Evolutionary conservation across 768 basidiomycete species (phyloP), one percentile per base, ranked within the genome.

Genomic region (Boletus fagicola): DNA sequence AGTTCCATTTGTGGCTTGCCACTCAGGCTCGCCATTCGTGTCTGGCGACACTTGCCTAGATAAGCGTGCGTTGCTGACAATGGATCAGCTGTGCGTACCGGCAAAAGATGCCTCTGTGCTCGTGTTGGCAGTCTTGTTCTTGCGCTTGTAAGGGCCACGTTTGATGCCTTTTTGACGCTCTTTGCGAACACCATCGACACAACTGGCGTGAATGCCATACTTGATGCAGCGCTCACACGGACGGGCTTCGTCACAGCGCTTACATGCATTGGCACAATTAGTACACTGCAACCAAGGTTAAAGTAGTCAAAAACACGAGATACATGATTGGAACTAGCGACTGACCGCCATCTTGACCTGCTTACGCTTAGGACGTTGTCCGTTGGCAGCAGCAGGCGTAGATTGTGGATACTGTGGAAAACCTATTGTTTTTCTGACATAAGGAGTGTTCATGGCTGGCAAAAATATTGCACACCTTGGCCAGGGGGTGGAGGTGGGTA

Each of bases 151-250:
- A 2, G 81, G 83, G 3, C 81, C 81, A 20, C 81, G 79, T 65
- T 83, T 83, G 58, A 83, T 75, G 28, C 81, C 81, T 49, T 81
- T 82, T 64, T 85, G 84, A 55, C 86, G 77, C 68, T 86, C 85
- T 66, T 87, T 87, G 59, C 86, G 74, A 18, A 79, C 73, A 2
- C 85, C 84, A 61, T 87, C 85, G 3, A 78, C 61, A 61, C 85
- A 87, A n/a, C 76, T 70, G 28, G 80, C 76, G 13, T 78, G 77
- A 35, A 85, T 75, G 4, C 83, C 84, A 62, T 86, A 86, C 68
- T 85, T 86, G 58, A 79, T 65, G 61, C 85, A 87, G 30, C 85
- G 79, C 53, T 81, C 80, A 68, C 85, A 87, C 2, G 85, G 85
- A 44, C 85, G 81, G 6, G 73, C 71, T 36, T 84, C 82, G 61